A percentile compares a stretch with the other conserved stretches of the same genome.
phyloP scores from a whole-genome alignment of 1,139 yeast genomes.

The Petasospora rhodanensis region DNA sequence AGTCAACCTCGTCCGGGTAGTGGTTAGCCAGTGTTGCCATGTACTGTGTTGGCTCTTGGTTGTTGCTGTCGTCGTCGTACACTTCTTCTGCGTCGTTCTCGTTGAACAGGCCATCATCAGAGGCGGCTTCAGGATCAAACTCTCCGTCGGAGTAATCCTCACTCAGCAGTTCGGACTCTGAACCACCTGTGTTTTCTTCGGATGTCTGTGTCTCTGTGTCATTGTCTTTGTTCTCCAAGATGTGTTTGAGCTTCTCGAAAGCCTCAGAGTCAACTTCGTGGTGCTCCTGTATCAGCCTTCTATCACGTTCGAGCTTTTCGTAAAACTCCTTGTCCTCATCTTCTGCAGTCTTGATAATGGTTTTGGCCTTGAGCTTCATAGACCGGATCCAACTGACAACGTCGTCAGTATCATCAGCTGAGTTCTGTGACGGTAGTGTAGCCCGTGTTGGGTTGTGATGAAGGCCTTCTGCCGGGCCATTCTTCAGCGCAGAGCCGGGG shows the following conservation, averaged over 20 bases:
- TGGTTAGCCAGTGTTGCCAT: too few relatives aligned
- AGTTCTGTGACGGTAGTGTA: too few relatives aligned
- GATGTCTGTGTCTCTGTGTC: background rate
- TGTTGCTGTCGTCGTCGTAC: background rate
- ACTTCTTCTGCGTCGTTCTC: background rate
- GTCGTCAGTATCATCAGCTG: too few relatives aligned
- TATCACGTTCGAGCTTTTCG: constrained; percentile 31
- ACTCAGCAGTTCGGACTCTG: background rate
- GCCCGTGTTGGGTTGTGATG: too few relatives aligned
- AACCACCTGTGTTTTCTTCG: background rate
- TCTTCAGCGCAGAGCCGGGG: background rate
- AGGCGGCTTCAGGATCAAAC: background rate
- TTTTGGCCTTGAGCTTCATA: constrained; percentile 39
- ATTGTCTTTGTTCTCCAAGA: constrained; percentile 21
- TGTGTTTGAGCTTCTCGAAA: constrained; percentile 36
- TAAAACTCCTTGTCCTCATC: constrained; percentile 36
- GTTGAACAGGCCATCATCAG: background rate
- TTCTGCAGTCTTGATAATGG: constrained; percentile 36
- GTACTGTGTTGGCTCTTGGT: too few relatives aligned
- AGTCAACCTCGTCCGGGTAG: too few relatives aligned
- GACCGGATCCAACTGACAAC: constrained; percentile 50
- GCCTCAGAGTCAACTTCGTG: constrained; percentile 36
- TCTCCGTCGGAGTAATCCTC: background rate
- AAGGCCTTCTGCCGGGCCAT: background rate
- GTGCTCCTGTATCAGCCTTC: constrained; percentile 28